Evolutionary conservation across 2,329 filamentous ascomycete genomes (phyloP).

Genomic region (Raffaelea deltoideospora): DNA sequence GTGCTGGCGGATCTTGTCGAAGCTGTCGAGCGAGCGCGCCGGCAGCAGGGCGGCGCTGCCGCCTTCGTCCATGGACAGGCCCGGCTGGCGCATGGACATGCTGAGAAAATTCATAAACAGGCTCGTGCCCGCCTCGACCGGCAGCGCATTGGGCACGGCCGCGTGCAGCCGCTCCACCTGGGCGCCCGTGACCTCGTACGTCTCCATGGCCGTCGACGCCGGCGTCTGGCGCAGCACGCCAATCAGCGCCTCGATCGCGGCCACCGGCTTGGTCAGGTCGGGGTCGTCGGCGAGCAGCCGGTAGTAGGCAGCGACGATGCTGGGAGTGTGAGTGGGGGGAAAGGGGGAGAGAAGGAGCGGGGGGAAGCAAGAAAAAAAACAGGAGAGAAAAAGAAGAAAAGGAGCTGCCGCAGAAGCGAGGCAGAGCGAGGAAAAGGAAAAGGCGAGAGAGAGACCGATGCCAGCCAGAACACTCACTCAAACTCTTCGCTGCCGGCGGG

Average conservation of each 20-base stretch:
- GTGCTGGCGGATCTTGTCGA: conserved; percentile 70
- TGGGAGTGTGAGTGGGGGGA: conserved; percentile 11
- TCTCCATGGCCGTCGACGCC: conserved; percentile 83
- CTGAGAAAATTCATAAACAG: conserved; percentile 92
- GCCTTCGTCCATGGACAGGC: not conserved
- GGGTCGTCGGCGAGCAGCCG: conserved; percentile 48
- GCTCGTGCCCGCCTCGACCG: conserved; percentile 84
- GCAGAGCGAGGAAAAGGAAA: no score
- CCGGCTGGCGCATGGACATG: conserved; percentile 47
- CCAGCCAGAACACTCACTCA: not conserved
- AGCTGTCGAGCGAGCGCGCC: conserved; percentile 39
- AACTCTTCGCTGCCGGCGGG: not conserved
- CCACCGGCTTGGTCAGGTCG: conserved; percentile 88
- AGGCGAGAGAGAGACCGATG: no score
- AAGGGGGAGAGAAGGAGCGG: conserved; percentile 1
- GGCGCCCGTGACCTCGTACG: conserved; percentile 66
- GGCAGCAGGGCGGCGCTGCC: not conserved
- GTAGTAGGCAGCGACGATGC: conserved; percentile 41
- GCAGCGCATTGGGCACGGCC: conserved; percentile 75
- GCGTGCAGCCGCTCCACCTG: conserved; percentile 66
- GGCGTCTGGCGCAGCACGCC: conserved; percentile 66
- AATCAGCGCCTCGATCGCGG: conserved; percentile 49
- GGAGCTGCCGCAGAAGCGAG: no score
- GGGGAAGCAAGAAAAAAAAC: no score
- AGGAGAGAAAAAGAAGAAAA: no score